These are phyloP conservation scores for Pseudomassariella vexata DNA, from an alignment of 2,329 filamentous ascomycete species.

Conservation along the genomic window DNA sequence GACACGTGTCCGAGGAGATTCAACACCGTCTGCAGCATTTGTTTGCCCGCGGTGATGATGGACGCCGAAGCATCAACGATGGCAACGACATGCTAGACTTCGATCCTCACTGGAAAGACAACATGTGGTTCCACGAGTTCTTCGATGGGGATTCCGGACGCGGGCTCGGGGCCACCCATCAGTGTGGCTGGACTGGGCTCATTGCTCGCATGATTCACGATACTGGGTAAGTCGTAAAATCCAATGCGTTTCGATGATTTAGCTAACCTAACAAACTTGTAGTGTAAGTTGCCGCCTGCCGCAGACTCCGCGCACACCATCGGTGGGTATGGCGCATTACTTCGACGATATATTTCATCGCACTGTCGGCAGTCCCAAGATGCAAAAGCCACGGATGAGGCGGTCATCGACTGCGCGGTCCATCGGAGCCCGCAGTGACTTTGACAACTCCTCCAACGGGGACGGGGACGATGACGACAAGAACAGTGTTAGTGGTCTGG, in stretches of 20 bases:
- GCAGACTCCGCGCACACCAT: constrained; percentile 85
- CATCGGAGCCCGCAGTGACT: constrained; percentile 80
- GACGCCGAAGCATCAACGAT: constrained; percentile 81
- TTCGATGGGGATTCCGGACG: constrained; percentile 90
- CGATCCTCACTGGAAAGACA: constrained; percentile 87
- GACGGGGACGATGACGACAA: constrained; percentile 36
- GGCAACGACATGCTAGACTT: constrained; percentile 83
- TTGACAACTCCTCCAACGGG: constrained; percentile 45
- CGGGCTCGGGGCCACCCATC: constrained; percentile 85
- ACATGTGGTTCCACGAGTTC: constrained; percentile 95
- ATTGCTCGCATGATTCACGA: constrained; percentile 98
- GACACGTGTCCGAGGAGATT: constrained; percentile 89
- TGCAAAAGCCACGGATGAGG: constrained; percentile 52
- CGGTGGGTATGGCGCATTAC: constrained; percentile 81
- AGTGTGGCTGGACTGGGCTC: constrained; percentile 93
- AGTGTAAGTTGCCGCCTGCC: constrained; percentile 86
- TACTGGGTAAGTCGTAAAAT: constrained; percentile 65
- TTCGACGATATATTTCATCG: constrained; percentile 84
- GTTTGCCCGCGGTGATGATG: constrained; percentile 78
- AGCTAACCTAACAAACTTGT: constrained; percentile 32
- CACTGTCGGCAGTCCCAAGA: constrained; percentile 28
- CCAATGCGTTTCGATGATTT: not conserved
- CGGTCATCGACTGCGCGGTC: constrained; percentile 79
- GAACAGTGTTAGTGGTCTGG: constrained; percentile 43
- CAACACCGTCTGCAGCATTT: constrained; percentile 92